Base-by-base conservation (phyloP, 148 eudicot genomes). In the Vaccinium macrocarpon region DNA sequence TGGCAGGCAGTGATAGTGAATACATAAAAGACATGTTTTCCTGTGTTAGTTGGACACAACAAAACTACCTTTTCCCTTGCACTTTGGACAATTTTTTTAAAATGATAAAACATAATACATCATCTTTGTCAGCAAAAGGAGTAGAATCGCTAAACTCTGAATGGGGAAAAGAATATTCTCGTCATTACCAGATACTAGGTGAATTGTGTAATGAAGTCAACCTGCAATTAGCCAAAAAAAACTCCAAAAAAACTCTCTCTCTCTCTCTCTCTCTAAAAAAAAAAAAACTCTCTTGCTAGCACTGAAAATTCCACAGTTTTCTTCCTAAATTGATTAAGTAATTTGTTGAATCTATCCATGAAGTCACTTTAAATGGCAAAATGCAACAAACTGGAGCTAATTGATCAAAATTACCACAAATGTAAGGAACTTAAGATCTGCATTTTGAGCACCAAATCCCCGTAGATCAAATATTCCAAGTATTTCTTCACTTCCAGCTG, bases 401-500 rank as follows among this genome's bases (percentile, higher is more conserved):
- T 48, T 52, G 56, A 85, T 76, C 2, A 56, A 59, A 85, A 66
- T 88, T 95, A 97, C 99, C 95, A 97, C 87, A 84, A 97, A 97
- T 5, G 95, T 94, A 81, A 95, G 51, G 91, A 93, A 97, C 66
- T 82, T 93, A 76, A 97, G 76, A 90, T 97, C 99, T 19, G 95
- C 93, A 89, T 97, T 95, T 74, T 91, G 87, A 50, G 90, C 76
- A 81, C 93, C 87, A 88, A 93, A 97, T 82, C 95, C 94, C 48
- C 98, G 90, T 32, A 97, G 98, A 84, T 97, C 99, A 81, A 97
- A 66, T 88, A 97, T 89, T 66, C 86, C 93, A 80, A 94, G 95
- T 81, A 97, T 91, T 49, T 97, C 91, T 74, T 95, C 90, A 90
- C 91, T 91, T 71, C 98, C 98, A 80, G 86, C 88, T 78, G 98